These are phyloP conservation scores for Zea mays DNA, from an alignment of 176 grass and related monocot genomes.

Conservation along the genomic window DNA sequence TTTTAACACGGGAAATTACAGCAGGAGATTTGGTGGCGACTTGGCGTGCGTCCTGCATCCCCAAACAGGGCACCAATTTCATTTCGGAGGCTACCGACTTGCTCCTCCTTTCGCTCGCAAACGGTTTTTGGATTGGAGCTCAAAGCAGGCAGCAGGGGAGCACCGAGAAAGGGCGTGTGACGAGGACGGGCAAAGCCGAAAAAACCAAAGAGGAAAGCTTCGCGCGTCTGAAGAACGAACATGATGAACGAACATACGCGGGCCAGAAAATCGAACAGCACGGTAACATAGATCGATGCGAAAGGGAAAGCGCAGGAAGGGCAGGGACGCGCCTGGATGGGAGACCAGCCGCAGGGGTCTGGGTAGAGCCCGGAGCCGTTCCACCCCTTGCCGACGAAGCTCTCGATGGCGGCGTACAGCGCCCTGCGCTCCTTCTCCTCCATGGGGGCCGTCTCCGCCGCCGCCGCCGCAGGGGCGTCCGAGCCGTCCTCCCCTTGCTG, in stretches of 20 bases:
- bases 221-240: neutral
- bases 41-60: neutral
- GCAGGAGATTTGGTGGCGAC: neutral
- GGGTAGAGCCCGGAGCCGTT: conserved; percentile 85
- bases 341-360: conserved; percentile 94
- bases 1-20: neutral
- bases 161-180: neutral
- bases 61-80: neutral
- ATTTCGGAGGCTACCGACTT: neutral
- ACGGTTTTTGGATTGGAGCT: conserved; percentile 1
- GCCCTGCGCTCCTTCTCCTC: conserved; percentile 61
- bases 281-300: neutral
- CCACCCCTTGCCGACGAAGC: conserved; percentile 81
- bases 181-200: neutral
- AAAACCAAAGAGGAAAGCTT: neutral
- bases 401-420: conserved; percentile 63
- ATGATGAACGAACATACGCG: neutral
- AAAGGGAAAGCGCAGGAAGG: neutral
- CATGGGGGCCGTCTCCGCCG: conserved; percentile 50
- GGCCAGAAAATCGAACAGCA: neutral
- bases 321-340: conserved; percentile 65
- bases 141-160: neutral
- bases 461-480: neutral
- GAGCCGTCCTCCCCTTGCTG: conserved; percentile 1
- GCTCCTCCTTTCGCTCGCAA: neutral